Conservation (phyloP, 768 basidiomycete species). For the Fistulinella prunicolor region DNA sequence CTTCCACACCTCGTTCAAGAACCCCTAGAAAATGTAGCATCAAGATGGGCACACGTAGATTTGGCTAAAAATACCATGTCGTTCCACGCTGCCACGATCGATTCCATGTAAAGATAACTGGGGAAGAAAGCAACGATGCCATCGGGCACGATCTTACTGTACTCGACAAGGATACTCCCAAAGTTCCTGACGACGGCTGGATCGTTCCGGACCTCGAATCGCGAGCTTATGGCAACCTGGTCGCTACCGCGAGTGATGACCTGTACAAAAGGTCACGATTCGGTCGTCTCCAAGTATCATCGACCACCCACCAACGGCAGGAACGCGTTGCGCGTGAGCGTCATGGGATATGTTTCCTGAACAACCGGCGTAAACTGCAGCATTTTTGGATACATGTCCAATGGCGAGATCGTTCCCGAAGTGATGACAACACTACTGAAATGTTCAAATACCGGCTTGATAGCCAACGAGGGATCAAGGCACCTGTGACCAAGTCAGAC, state of each 20-base stretch:
- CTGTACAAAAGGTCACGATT: slow-evolving; percentile 37
- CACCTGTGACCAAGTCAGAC: slow-evolving; percentile 54
- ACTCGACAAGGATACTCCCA: slow-evolving; percentile 96
- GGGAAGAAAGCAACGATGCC: slow-evolving; percentile 99
- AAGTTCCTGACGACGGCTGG: slow-evolving; percentile 99
- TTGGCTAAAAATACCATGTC: slow-evolving; percentile 80
- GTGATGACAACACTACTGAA: slow-evolving; percentile 99
- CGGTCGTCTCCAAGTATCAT: not conserved
- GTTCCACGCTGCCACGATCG: slow-evolving; percentile 99
- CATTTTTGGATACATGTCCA: slow-evolving; percentile 99
- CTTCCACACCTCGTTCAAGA: slow-evolving; percentile 99
- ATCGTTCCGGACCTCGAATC: slow-evolving; percentile 98
- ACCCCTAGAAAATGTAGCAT: slow-evolving; percentile 59
- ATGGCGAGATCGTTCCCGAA: slow-evolving; percentile 94
- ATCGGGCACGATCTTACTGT: slow-evolving; percentile 96
- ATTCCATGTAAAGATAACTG: slow-evolving; percentile 99
- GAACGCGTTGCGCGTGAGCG: slow-evolving; percentile 93
- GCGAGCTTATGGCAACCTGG: slow-evolving; percentile 96
- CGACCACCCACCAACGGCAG: slow-evolving; percentile 74
- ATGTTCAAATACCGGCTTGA: slow-evolving; percentile 96
- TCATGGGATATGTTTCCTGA: slow-evolving; percentile 98
- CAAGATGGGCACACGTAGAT: not conserved
- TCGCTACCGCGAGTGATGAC: slow-evolving; percentile 98
- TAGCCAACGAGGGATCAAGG: slow-evolving; percentile 95
- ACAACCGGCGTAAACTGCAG: slow-evolving; percentile 96